phyloP scores from a whole-genome alignment of 345 rosid species.

The Microcos paniculata region DNA sequence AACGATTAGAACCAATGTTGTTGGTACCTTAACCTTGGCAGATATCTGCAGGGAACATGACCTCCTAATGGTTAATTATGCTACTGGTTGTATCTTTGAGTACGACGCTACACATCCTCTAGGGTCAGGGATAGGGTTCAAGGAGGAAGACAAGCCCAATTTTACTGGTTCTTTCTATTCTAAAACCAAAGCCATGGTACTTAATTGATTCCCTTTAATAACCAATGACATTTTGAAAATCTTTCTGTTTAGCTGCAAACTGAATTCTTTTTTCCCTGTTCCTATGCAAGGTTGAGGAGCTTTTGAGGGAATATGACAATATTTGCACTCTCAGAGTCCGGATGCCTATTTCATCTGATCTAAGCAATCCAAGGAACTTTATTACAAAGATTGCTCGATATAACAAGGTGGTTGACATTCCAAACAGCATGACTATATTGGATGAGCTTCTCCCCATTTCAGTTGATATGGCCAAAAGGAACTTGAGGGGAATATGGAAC shows the following conservation, averaged over 20 bases:
- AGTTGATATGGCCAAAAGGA: constrained; percentile 76
- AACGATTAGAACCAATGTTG: constrained; percentile 71
- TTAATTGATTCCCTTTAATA: neutral
- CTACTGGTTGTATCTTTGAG: constrained; percentile 84
- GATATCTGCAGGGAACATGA: constrained; percentile 74
- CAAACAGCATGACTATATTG: constrained; percentile 76
- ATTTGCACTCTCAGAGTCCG: constrained; percentile 71
- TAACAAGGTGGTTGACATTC: constrained; percentile 76
- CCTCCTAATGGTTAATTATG: constrained; percentile 64
- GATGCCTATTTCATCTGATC: constrained; percentile 82
- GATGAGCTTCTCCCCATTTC: constrained; percentile 78
- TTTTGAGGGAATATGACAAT: constrained; percentile 61
- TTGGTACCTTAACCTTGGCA: constrained; percentile 74
- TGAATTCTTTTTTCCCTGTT: neutral
- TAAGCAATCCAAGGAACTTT: constrained; percentile 69
- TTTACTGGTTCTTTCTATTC: constrained; percentile 80
- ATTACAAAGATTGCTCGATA: constrained; percentile 70
- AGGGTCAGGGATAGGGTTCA: constrained; percentile 67
- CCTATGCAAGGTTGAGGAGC: constrained; percentile 62
- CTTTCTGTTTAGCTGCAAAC: neutral
- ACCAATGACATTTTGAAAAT: neutral
- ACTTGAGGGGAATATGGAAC: constrained; percentile 73
- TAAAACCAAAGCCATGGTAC: constrained; percentile 85
- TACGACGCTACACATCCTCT: constrained; percentile 58
- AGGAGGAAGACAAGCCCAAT: constrained; percentile 71